These are phyloP conservation scores for Wakefieldia striispora DNA, from an alignment of 768 basidiomycete species.

Conservation along the genomic window DNA sequence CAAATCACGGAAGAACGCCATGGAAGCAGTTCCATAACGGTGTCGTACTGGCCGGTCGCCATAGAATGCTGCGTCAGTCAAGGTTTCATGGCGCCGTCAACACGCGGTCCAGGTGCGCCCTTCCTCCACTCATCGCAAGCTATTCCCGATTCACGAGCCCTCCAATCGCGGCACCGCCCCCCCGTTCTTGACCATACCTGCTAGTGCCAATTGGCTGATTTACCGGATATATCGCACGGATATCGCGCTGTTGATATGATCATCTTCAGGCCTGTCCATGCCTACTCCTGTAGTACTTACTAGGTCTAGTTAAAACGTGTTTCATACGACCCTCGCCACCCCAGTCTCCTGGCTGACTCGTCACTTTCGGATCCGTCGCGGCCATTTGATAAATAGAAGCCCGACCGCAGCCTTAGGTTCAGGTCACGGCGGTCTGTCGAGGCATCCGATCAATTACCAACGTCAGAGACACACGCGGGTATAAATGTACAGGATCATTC, in stretches of 20 bases:
- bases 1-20: constrained; percentile 25
- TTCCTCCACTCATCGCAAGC: constrained; percentile 24
- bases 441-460: constrained; percentile 33
- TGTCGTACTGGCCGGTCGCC: constrained; percentile 26
- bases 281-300: constrained; percentile 14
- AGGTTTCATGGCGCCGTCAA: constrained; percentile 36
- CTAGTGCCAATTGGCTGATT: constrained; percentile 24
- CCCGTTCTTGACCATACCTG: constrained; percentile 10
- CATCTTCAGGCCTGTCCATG: constrained; percentile 27
- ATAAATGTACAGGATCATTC: constrained; percentile 31
- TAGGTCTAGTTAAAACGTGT: constrained; percentile 31
- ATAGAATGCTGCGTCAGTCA: constrained; percentile 30
- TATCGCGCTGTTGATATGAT: constrained; percentile 19
- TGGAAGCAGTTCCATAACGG: constrained; percentile 29
- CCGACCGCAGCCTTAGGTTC: constrained; percentile 28
- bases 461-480: constrained; percentile 28
- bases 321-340: constrained; percentile 25
- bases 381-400: constrained; percentile 35
- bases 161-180: constrained; percentile 23
- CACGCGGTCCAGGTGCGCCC: constrained; percentile 32
- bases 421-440: constrained; percentile 26
- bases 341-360: constrained; percentile 23
- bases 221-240: constrained; percentile 31
- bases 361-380: constrained; percentile 27
- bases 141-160: constrained; percentile 19